Evolutionary conservation across 2,329 filamentous ascomycete species (phyloP), one percentile per base, ranked within the genome.

Genomic region (Nemania serpens): DNA sequence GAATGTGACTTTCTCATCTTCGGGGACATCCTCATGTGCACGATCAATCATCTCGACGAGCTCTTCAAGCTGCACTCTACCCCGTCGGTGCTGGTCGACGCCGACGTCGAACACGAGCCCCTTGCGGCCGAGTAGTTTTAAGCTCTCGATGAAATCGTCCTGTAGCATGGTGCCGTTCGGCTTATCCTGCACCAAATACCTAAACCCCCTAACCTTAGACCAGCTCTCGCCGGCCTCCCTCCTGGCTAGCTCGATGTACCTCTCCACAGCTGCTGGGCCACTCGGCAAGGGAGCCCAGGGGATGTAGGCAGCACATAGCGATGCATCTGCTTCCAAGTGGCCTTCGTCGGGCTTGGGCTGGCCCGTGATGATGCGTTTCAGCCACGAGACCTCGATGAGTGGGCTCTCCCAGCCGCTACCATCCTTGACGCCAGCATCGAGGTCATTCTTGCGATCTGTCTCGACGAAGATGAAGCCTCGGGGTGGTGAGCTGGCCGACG

Each of bases 201-300:
- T 80, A 70, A 96, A 93, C 0, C 93, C 94, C 61, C 87, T 88
- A 29, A 97, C 80, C 74, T 86, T 86, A 46, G 70, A 69, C 87
- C 87, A 95, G 15, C 84, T 82, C 47, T 81, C 79, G 1, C 89
- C 90, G 0, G 88, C 88, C 55, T 78, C 79, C 63, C 85, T 78
- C 72, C 86, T 78, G 2, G 87, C 90, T 15, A 81, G 71, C 0
- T 75, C 75, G 5, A 96, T 78, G 74, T 96, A 97, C 64, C 77
- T 75, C 63, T 84, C 78, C 72, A 97, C 76, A 0, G 80, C 82
- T 5, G 75, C 78, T 0, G 82, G 72, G 0, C 90, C 87, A 43
- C 86, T 85, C 10, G 90, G 84, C 50, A 97, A 73, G 0, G 93
- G 93, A n/a, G 92, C 93, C 91, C 91, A 97, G 1, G 91, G 87